Conservation (phyloP, 2,329 filamentous ascomycete genomes). For the Xylariaceae sp. region DNA sequence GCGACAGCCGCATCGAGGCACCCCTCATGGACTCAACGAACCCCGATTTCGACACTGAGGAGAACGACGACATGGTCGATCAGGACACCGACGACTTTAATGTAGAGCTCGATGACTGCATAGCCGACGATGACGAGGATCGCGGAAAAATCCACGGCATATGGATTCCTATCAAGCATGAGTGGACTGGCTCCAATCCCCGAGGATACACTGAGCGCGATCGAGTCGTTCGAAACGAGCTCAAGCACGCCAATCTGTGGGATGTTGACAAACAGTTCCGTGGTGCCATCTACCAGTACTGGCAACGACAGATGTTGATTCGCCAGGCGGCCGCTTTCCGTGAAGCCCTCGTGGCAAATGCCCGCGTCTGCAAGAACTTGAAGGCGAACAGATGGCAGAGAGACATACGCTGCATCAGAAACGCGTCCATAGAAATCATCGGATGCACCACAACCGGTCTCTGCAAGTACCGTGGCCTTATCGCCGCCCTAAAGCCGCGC, state of each 20-base stretch:
- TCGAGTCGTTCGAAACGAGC: slow-evolving; percentile 32
- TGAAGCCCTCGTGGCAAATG: slow-evolving; percentile 44
- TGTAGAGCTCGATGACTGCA: slow-evolving; percentile 31
- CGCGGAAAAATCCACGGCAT: slow-evolving; percentile 39
- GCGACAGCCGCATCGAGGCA: slow-evolving; percentile 39
- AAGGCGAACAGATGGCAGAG: slow-evolving; percentile 54
- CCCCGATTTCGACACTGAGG: slow-evolving; percentile 24
- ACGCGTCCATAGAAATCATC: slow-evolving; percentile 45
- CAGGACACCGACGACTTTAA: slow-evolving; percentile 50
- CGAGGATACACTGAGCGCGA: slow-evolving; percentile 18
- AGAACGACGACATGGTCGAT: slow-evolving; percentile 50
- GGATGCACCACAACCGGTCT: slow-evolving; percentile 72
- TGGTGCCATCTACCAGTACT: slow-evolving; percentile 60
- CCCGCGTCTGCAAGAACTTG: slow-evolving; percentile 43
- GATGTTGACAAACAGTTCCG: slow-evolving; percentile 50
- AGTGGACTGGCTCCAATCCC: slow-evolving; percentile 33
- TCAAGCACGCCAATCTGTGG: slow-evolving; percentile 50
- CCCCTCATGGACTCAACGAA: slow-evolving; percentile 17
- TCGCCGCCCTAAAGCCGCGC: slow-evolving; percentile 60
- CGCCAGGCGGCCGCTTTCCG: slow-evolving; percentile 43
- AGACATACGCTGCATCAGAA: slow-evolving; percentile 42
- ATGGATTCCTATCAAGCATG: slow-evolving; percentile 38
- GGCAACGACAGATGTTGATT: slow-evolving; percentile 52
- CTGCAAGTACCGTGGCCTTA: slow-evolving; percentile 69
- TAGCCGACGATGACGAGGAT: slow-evolving; percentile 32